A percentile compares a stretch with the other conserved stretches of the same genome.
Conservation (phyloP, 176 grass and related monocot species). For the Leersia perrieri region DNA sequence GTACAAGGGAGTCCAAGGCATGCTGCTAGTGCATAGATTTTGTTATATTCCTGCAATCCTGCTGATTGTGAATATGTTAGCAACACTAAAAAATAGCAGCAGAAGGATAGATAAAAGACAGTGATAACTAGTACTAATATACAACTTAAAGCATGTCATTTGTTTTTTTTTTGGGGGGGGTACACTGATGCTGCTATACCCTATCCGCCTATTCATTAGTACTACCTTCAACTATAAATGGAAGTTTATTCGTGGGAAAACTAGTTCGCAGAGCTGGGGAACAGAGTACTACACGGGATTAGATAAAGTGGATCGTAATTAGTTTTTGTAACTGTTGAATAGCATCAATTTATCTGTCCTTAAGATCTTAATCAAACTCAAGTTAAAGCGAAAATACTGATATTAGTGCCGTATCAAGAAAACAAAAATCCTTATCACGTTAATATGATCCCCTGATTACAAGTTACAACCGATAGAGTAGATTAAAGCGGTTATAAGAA, state of each 20-base stretch:
- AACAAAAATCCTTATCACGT: too few relatives aligned
- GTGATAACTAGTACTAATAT: not conserved
- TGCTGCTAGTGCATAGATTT: conserved; percentile 40
- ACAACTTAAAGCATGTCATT: not conserved
- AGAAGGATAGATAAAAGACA: not conserved
- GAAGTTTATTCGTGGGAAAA: not conserved
- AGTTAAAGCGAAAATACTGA: not conserved
- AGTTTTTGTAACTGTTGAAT: not conserved
- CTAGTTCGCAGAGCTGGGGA: not conserved
- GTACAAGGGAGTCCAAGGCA: conserved; percentile 59
- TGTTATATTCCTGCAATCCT: conserved; percentile 9
- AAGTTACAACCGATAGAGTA: not conserved
- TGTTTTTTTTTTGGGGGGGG: not conserved
- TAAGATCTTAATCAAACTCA: not conserved
- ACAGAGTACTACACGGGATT: not conserved
- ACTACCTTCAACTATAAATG: not conserved
- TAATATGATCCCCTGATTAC: not conserved
- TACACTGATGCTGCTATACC: too few relatives aligned
- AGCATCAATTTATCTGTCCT: not conserved
- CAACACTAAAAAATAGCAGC: not conserved
- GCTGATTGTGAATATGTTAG: not conserved
- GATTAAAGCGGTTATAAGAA: not conserved
- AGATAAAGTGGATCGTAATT: not conserved
- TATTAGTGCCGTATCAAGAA: not conserved
- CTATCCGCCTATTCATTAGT: not conserved